phyloP scores from a whole-genome alignment of 2,329 filamentous ascomycete genomes.

The Sporothrix dimorphospora region DNA sequence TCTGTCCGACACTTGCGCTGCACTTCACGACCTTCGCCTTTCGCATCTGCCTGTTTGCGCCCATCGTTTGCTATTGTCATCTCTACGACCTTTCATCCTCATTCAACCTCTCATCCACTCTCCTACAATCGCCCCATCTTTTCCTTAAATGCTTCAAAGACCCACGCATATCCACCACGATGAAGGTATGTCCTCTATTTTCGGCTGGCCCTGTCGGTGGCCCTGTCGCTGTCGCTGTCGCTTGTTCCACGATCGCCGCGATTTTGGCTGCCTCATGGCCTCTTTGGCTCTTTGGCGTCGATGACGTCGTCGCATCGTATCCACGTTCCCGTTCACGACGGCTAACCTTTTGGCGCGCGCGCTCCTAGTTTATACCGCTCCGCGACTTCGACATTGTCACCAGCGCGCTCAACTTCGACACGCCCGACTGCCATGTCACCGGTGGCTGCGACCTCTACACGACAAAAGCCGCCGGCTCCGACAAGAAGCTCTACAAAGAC shows the following conservation, averaged over 20 bases:
- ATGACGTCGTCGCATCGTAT: slow-evolving; percentile 17
- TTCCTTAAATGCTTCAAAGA: slow-evolving; percentile 24
- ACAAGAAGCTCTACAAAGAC: slow-evolving; percentile 96
- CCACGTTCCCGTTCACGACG: neutral
- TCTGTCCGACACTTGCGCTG: slow-evolving; percentile 9
- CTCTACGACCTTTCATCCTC: neutral
- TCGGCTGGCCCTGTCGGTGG: neutral
- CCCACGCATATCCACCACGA: slow-evolving; percentile 29
- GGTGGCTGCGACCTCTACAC: slow-evolving; percentile 97
- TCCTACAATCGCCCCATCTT: slow-evolving; percentile 6
- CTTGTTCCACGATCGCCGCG: neutral
- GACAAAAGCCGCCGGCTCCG: slow-evolving; percentile 90
- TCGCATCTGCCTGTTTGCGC: neutral
- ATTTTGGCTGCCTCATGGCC: neutral
- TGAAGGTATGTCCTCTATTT: slow-evolving; percentile 27
- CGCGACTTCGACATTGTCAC: slow-evolving; percentile 90
- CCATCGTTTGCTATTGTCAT: neutral
- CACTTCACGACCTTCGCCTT: neutral
- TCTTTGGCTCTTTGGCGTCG: neutral
- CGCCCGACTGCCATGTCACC: slow-evolving; percentile 86
- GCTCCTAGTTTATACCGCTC: slow-evolving; percentile 79
- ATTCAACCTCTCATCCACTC: neutral
- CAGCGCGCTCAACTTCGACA: slow-evolving; percentile 93
- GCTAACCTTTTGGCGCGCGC: neutral
- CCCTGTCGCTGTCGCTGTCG: neutral